phyloP scores from a whole-genome alignment of 768 basidiomycete genomes.

The Imleria badia region DNA sequence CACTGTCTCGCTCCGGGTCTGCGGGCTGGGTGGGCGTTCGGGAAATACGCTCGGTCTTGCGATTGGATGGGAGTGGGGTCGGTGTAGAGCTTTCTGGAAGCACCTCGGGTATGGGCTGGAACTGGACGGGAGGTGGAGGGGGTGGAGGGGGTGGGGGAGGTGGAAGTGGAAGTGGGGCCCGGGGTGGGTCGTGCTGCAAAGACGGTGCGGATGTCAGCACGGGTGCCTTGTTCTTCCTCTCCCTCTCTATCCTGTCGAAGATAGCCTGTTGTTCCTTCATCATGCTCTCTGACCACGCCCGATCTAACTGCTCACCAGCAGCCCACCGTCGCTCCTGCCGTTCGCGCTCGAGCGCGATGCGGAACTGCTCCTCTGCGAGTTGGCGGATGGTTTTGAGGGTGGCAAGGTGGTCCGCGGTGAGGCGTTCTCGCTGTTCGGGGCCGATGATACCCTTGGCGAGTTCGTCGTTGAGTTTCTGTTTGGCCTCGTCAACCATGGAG shows the following conservation, averaged over 20 bases:
- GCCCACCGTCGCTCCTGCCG: slow-evolving; percentile 51
- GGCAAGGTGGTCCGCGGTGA: slow-evolving; percentile 39
- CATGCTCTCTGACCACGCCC: slow-evolving; percentile 34
- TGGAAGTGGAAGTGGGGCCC: neutral
- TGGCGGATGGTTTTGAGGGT: slow-evolving; percentile 45
- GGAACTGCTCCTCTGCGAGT: slow-evolving; percentile 48
- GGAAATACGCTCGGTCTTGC: slow-evolving; percentile 17
- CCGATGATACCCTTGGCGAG: slow-evolving; percentile 43
- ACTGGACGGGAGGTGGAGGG: neutral
- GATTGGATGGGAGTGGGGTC: slow-evolving; percentile 9
- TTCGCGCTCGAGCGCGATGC: slow-evolving; percentile 45
- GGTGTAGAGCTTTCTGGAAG: slow-evolving; percentile 7
- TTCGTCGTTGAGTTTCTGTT: slow-evolving; percentile 53
- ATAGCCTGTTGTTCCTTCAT: slow-evolving; percentile 44
- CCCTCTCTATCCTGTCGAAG: slow-evolving; percentile 47
- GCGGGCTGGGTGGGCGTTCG: slow-evolving; percentile 18
- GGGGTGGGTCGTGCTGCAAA: slow-evolving; percentile 7
- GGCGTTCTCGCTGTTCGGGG: slow-evolving; percentile 34
- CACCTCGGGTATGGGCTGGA: neutral
- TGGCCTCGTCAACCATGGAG: slow-evolving; percentile 56
- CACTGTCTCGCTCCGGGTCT: slow-evolving; percentile 27
- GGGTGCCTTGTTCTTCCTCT: slow-evolving; percentile 26
- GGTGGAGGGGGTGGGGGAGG: neutral
- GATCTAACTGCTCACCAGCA: slow-evolving; percentile 36
- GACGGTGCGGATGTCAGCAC: neutral